These are phyloP conservation scores for Entonaema liquescens DNA, from an alignment of 495 filamentous ascomycete species.

Conservation along the genomic window DNA sequence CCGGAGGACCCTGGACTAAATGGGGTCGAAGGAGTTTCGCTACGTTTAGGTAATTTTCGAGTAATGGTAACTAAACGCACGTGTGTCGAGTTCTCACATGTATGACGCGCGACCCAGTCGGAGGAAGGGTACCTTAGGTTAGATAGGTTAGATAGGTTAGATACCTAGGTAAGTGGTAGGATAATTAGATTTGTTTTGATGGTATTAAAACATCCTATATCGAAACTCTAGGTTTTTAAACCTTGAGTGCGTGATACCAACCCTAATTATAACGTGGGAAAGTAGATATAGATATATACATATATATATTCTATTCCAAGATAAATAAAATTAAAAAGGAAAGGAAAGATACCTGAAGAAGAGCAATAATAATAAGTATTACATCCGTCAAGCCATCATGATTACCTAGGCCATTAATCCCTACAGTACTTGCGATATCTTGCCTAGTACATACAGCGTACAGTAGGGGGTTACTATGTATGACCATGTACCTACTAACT, in stretches of 20 bases:
- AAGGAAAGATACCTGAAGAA: neutral
- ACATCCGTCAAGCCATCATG: conserved; percentile 4
- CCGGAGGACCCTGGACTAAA: neutral
- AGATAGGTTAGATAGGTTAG: too few relatives aligned
- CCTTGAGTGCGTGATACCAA: conserved; percentile 1
- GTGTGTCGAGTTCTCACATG: conserved; percentile 10
- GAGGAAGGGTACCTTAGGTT: neutral
- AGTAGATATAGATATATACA: conserved; percentile 11
- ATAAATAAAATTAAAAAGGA: conserved; percentile 4
- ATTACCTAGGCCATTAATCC: conserved; percentile 1
- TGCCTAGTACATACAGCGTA: neutral
- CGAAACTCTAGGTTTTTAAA: conserved; percentile 35
- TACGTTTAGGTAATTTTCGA: conserved; percentile 39
- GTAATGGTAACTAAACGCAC: conserved; percentile 24
- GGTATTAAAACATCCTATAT: conserved; percentile 12
- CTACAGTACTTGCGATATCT: neutral
- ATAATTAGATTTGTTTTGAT: conserved; percentile 20
- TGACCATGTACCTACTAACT: neutral
- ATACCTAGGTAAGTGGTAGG: conserved; percentile 10
- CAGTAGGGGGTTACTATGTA: neutral
- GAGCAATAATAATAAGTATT: neutral
- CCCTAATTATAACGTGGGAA: neutral
- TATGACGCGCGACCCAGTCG: conserved; percentile 15
- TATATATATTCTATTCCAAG: neutral
- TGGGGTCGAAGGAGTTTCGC: conserved; percentile 5